Percentiles rank a stretch among this genome's conserved stretches.
These are phyloP conservation scores for Bolboschoenus planiculmis DNA, from an alignment of 176 grass and related monocot genomes.

Conservation along the genomic window DNA sequence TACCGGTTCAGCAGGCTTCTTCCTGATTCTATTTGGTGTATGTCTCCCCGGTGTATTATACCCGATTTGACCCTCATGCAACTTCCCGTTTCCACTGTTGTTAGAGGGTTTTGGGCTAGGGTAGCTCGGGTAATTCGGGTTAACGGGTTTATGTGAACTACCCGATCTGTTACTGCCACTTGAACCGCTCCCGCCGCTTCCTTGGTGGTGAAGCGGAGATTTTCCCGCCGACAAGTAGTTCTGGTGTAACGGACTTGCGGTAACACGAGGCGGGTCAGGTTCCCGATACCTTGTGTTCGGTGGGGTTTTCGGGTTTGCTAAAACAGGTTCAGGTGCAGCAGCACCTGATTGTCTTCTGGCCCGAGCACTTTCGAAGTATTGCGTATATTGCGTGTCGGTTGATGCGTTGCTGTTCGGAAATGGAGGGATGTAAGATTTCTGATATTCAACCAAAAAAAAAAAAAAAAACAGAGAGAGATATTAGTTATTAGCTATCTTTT, in stretches of 20 bases:
- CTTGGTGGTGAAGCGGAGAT: slow-evolving; percentile 11
- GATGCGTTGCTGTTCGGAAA: slow-evolving; percentile 41
- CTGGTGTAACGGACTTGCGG: slow-evolving; percentile 18
- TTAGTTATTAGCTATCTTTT: background rate
- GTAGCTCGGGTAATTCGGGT: background rate
- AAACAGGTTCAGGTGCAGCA: slow-evolving; percentile 25
- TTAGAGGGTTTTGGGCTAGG: slow-evolving; percentile 15
- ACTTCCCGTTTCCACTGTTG: background rate
- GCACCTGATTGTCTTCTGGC: slow-evolving; percentile 16
- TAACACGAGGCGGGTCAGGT: slow-evolving; percentile 4
- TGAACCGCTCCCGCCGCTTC: background rate
- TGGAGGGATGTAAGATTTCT: slow-evolving; percentile 51
- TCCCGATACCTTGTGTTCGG: slow-evolving; percentile 13
- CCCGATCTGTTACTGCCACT: background rate
- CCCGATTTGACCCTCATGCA: slow-evolving; percentile 3
- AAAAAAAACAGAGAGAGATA: background rate
- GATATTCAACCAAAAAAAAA: background rate
- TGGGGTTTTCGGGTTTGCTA: slow-evolving; percentile 29
- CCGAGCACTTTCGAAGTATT: slow-evolving; percentile 41
- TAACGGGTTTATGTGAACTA: slow-evolving; percentile 13
- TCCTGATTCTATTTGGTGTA: background rate
- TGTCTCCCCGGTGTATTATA: background rate
- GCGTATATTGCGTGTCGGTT: slow-evolving; percentile 43
- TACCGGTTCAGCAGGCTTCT: slow-evolving; percentile 18
- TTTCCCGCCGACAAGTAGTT: background rate